Evolutionary conservation across 2,329 filamentous ascomycete species (phyloP), one percentile per base, ranked within the genome.

Genomic region (Calonectria pseudoreteaudii): DNA sequence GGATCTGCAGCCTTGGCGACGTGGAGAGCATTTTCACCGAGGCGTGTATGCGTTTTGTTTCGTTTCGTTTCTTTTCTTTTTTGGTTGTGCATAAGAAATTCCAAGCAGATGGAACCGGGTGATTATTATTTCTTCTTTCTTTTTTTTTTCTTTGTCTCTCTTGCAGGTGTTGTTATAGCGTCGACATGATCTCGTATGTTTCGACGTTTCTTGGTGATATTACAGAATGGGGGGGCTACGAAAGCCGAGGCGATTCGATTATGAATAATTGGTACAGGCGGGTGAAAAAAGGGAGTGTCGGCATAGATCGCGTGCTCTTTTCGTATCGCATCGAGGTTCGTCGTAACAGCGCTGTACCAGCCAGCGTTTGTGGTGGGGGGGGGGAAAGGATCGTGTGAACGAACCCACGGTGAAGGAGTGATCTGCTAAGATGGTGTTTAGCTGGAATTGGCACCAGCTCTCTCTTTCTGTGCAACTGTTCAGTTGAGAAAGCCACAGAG

Each of bases 1-100:
- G 89, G 74, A 90, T 90, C 79, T 87, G 89, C 66, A 95, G 91
- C 78, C 89, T 89, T 13, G 91, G 90, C 1, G 87, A 80, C 26
- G 88, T 90, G 52, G 90, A 90, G 77, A 94, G 88, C 93, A 95
- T 94, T 49, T 82, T 77, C 23, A 66, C 41, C 50, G 36, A 64
- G 26, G 26, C 62, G 64, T 23, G 23, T 66, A 53, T 28, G 26
- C 23, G 60, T 44, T 28, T 67, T n/a, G n/a, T 26, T 60, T 72
- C 66, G 74, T 31, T 6, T 53, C n/a, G n/a, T 20, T 31, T 53
- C 31, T 10, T 20, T 53, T 7, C 20, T 20, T n/a, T 20, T n/a
- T 11, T 34, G n/a, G n/a, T 34, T 34, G 9, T 34, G 31, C 8
- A 1, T 8, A 47, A n/a, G 8, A 47, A 47, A 47, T 47, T n/a